Evolutionary conservation across 371 early-diverging fungal species (phyloP).

Genomic region (Amoeboaphelidium protococcarum): DNA sequence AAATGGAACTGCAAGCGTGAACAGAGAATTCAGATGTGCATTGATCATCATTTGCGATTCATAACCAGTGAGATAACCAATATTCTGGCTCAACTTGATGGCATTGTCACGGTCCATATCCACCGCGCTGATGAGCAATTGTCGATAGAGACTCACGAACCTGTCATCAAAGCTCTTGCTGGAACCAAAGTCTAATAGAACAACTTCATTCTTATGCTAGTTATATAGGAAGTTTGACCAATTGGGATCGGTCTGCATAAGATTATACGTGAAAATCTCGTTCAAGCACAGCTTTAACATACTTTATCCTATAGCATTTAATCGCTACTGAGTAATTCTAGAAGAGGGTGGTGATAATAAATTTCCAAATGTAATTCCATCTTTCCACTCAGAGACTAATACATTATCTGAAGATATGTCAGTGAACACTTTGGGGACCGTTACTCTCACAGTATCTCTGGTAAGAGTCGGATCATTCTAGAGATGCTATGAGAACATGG

Average conservation of each 20-base stretch:
- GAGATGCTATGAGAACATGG: constrained; percentile 39
- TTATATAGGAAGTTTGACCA: constrained; percentile 92
- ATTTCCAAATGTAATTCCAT: constrained; percentile 40
- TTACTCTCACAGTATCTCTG: constrained; percentile 22
- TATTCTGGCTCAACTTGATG: constrained; percentile 36
- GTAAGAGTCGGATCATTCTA: too few species aligned
- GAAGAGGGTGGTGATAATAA: too few species aligned
- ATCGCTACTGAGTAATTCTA: constrained; percentile 25
- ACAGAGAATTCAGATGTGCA: constrained; percentile 1
- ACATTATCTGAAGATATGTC: constrained; percentile 43
- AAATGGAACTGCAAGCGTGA: not conserved
- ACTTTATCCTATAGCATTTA: constrained; percentile 31
- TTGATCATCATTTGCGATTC: constrained; percentile 33
- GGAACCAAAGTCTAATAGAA: constrained; percentile 77
- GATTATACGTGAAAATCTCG: constrained; percentile 68
- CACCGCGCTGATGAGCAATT: constrained; percentile 43
- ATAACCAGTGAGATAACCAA: constrained; percentile 78
- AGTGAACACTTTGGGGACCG: constrained; percentile 39
- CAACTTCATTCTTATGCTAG: constrained; percentile 18
- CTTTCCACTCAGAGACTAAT: constrained; percentile 47
- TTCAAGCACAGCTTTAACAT: constrained; percentile 53
- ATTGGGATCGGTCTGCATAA: constrained; percentile 97
- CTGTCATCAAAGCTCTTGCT: constrained; percentile 43
- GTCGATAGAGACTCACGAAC: constrained; percentile 47
- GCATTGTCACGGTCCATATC: constrained; percentile 41